Conservation (phyloP, 1,139 yeast genomes). For the Pneumocystis carinii region DNA sequence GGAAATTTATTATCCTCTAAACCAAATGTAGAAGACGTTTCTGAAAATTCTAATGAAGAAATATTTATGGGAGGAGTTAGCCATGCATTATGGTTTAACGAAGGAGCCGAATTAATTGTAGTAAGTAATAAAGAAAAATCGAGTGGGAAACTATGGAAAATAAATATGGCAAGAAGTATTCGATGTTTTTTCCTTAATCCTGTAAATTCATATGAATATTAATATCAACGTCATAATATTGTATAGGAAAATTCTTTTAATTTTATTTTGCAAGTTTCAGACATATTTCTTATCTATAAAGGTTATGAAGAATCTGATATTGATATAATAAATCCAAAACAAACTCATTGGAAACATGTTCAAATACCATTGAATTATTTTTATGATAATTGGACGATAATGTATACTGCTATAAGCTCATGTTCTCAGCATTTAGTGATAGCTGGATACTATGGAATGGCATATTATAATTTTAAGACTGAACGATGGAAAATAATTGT, state of each 20-base stretch:
- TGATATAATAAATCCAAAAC: slow-evolving; percentile 27
- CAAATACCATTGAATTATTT: slow-evolving; percentile 28
- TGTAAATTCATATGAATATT: slow-evolving; percentile 2
- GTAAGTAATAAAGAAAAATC: slow-evolving; percentile 4
- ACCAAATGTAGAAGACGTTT: slow-evolving; percentile 13
- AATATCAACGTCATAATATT: neutral
- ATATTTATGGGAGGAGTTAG: slow-evolving; percentile 23
- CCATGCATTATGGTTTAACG: slow-evolving; percentile 23
- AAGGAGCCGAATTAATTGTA: slow-evolving; percentile 18
- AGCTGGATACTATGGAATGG: slow-evolving; percentile 30
- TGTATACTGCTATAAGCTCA: slow-evolving; percentile 24
- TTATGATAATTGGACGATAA: slow-evolving; percentile 30
- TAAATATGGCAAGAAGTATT: slow-evolving; percentile 23
- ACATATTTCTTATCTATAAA: slow-evolving; percentile 26
- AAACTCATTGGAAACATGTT: slow-evolving; percentile 27
- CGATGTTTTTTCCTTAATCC: slow-evolving; percentile 21
- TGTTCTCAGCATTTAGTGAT: slow-evolving; percentile 32
- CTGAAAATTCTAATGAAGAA: neutral
- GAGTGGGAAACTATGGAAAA: slow-evolving; percentile 17
- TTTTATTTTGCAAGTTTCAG: slow-evolving; percentile 26
- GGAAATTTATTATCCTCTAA: slow-evolving; percentile 24
- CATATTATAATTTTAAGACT: slow-evolving; percentile 26
- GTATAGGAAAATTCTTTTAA: slow-evolving; percentile 17
- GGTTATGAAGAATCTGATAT: slow-evolving; percentile 28
- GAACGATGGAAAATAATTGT: slow-evolving; percentile 30